Evolutionary conservation across 192 early-diverging fungal species (phyloP).

Genomic region (Phlyctochytrium planicorne): DNA sequence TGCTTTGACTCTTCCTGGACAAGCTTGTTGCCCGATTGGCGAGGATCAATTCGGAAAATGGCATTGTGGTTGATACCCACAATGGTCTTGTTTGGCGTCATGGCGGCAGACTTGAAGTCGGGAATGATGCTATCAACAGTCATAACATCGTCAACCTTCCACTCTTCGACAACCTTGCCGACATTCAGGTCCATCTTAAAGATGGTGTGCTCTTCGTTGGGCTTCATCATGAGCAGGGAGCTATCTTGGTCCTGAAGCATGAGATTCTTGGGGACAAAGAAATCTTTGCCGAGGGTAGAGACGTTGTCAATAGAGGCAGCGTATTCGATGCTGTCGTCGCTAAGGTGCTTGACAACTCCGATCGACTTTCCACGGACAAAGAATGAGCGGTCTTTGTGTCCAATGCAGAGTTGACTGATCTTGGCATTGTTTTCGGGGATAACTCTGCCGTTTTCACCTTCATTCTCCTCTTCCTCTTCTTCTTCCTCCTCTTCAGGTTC

Average conservation of each 20-base stretch:
- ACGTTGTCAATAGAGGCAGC: conserved; percentile 79
- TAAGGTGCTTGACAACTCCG: conserved; percentile 81
- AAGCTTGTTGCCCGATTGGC: conserved; percentile 68
- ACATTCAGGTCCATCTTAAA: conserved; percentile 90
- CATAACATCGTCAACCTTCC: conserved; percentile 79
- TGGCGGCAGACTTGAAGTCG: conserved; percentile 73
- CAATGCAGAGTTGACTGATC: conserved; percentile 82
- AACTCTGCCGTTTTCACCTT: conserved; percentile 13
- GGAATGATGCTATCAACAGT: conserved; percentile 69
- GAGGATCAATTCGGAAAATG: conserved; percentile 87
- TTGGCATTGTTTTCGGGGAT: conserved; percentile 32
- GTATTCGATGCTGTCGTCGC: conserved; percentile 67
- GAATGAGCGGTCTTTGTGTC: conserved; percentile 85
- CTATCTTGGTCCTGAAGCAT: conserved; percentile 89
- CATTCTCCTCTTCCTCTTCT: conserved; percentile 35
- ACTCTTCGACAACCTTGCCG: conserved; percentile 93
- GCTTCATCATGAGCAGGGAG: conserved; percentile 73
- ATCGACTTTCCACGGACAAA: conserved; percentile 87
- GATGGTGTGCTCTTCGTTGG: conserved; percentile 66
- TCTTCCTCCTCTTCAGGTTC: conserved; percentile 49
- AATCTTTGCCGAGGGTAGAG: conserved; percentile 46
- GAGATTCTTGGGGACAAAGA: conserved; percentile 71
- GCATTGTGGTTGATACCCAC: conserved; percentile 80
- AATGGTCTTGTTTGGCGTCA: conserved; percentile 72
- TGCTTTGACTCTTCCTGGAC: conserved; percentile 68